Percentiles rank a stretch among this genome's conserved stretches.
Conservation (phyloP, 352 stramenopile species). For the Globisporangium splendens region DNA sequence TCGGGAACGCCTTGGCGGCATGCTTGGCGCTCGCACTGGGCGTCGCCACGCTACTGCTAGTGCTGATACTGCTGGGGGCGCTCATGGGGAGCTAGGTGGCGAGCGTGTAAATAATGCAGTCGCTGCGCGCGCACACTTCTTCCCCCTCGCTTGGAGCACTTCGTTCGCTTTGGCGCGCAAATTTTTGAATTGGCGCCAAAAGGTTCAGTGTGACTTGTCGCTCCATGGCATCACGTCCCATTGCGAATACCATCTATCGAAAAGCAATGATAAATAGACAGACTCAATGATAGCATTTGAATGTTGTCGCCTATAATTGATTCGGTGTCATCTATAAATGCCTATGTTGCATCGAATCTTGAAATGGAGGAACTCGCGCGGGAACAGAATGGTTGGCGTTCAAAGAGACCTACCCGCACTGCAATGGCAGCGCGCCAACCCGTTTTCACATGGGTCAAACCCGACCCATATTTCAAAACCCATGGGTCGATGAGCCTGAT, state of each 20-base stretch:
- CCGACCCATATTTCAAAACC: background rate
- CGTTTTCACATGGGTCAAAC: background rate
- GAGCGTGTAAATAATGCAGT: background rate
- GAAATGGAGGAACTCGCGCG: background rate
- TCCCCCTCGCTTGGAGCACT: background rate
- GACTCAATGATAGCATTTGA: too few species aligned
- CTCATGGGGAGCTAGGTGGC: background rate
- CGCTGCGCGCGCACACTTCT: background rate
- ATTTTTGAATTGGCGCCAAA: background rate
- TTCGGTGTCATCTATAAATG: too few species aligned
- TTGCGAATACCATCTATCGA: too few species aligned
- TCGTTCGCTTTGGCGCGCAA: background rate
- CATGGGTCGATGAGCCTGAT: background rate
- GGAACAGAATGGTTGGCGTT: background rate
- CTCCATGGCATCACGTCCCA: too few species aligned
- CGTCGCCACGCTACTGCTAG: conserved; percentile 1
- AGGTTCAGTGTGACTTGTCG: background rate
- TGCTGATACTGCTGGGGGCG: background rate
- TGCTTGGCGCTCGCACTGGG: conserved; percentile 6
- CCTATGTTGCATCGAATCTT: too few species aligned
- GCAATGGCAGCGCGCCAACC: background rate
- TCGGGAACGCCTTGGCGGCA: conserved; percentile 15
- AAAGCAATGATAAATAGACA: too few species aligned
- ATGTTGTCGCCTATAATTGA: too few species aligned
- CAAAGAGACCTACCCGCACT: background rate